A percentile compares a stretch with the other conserved stretches of the same genome.
Conservation (phyloP, 805 yeast species). For the Cyberlindnera americana region DNA sequence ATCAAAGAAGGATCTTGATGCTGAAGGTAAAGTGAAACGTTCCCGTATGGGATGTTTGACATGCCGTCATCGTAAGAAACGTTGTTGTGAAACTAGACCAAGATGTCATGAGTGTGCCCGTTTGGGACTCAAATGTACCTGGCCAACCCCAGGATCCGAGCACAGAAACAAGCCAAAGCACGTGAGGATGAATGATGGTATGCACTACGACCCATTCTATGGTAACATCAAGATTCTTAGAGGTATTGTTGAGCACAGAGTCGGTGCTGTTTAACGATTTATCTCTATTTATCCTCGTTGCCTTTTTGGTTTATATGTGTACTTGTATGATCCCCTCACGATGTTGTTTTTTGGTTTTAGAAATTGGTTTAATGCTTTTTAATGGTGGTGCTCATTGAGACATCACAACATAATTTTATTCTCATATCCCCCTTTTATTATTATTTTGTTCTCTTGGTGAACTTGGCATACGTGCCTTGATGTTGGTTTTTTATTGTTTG, state of each 20-base stretch:
- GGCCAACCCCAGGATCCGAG: constrained; percentile 67
- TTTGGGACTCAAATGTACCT: constrained; percentile 58
- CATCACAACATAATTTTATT: no score
- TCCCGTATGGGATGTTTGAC: constrained; percentile 75
- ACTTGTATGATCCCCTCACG: no score
- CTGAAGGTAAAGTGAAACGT: constrained; percentile 32
- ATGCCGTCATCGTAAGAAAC: constrained; percentile 71
- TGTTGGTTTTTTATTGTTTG: no score
- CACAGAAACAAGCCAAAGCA: constrained; percentile 47
- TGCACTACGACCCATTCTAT: constrained; percentile 49
- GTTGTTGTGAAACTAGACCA: constrained; percentile 73
- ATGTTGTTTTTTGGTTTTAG: no score
- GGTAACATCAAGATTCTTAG: constrained; percentile 60
- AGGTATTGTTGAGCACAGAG: constrained; percentile 53
- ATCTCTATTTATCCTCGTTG: no score
- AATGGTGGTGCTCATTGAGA: no score
- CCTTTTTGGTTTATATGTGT: no score
- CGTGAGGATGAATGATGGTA: constrained; percentile 45
- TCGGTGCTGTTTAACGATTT: constrained; percentile 21
- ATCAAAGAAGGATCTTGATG: neutral
- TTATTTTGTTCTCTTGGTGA: no score
- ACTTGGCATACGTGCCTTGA: no score
- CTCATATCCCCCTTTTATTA: no score
- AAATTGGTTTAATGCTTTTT: no score
- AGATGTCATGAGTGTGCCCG: constrained; percentile 65